These are phyloP conservation scores for Nigrospora sphaerica DNA, from an alignment of 2,329 filamentous ascomycete species.

Conservation along the genomic window DNA sequence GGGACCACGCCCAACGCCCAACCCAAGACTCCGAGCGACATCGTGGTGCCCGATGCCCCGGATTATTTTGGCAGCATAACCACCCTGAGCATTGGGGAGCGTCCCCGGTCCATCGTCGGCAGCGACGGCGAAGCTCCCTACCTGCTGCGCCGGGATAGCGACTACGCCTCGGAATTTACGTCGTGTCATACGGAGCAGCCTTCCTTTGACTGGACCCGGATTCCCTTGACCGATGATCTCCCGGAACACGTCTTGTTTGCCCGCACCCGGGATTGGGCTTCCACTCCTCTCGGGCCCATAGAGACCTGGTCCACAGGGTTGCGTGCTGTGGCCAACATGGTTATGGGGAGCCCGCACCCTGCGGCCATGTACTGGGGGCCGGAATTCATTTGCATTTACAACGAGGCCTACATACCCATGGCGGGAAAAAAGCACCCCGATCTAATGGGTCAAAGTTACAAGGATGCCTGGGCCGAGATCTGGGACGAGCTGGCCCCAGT, in stretches of 20 bases:
- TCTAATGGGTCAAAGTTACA: conserved; percentile 68
- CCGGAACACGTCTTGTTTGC: conserved; percentile 68
- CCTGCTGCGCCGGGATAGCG: conserved; percentile 10
- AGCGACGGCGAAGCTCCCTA: conserved; percentile 15
- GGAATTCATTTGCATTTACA: conserved; percentile 63
- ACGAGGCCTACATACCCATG: conserved; percentile 63
- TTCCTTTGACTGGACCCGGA: conserved; percentile 76
- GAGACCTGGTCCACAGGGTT: conserved; percentile 66
- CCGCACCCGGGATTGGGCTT: conserved; percentile 64
- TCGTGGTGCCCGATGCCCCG: conserved; percentile 15
- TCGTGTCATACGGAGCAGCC: conserved; percentile 26
- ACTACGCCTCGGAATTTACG: conserved; percentile 12
- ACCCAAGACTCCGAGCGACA: conserved; percentile 24
- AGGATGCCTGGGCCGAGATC: conserved; percentile 65
- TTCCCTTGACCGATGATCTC: conserved; percentile 56
- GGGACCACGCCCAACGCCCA: conserved; percentile 27
- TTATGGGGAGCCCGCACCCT: conserved; percentile 73
- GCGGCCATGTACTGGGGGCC: conserved; percentile 75
- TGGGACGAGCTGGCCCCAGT: conserved; percentile 65
- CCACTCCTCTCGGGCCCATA: conserved; percentile 68
- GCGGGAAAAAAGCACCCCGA: conserved; percentile 70
- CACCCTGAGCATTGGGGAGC: conserved; percentile 11
- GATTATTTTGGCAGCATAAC: conserved; percentile 21
- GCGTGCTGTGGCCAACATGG: conserved; percentile 70
- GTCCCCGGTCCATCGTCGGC: conserved; percentile 7